Base-by-base conservation (phyloP, 805 yeast species). In the Myxozyma kluyveri region DNA sequence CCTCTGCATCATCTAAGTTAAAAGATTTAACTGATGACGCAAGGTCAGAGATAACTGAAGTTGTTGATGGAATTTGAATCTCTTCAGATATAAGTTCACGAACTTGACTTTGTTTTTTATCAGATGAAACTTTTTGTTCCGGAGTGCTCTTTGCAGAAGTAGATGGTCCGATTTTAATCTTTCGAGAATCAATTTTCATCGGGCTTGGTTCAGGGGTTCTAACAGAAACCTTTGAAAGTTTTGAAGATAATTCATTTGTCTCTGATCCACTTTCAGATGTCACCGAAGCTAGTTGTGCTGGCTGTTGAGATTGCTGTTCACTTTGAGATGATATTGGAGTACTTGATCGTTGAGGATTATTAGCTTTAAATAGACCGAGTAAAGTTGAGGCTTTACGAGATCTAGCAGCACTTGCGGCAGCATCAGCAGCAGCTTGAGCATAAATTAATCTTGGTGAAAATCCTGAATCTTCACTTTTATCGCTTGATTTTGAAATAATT, bases 301-400 rank as follows among this genome's bases (percentile, higher is more conserved):
- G 33, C 9, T 9, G 33, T 14, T 29, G 33, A 9, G 33, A 14
- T 14, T 29, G 33, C 12, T 14, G 12, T 14, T 9, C 33, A 29
- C 12, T 36, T 6, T 23, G 32, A 7, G 42, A 27, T 17, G 26
- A 17, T n/a, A n/a, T n/a, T n/a, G n/a, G n/a, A n/a, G n/a, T n/a
- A n/a, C n/a, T n/a, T n/a, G n/a, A n/a, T n/a, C n/a, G n/a, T 12
- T 21, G 21, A 21, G 46, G 44, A 24, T 64, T 65, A 40, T 62
- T 56, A 27, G 65, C 70, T 42, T 64, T 65, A 52, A 71, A 71
- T 36, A 72, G 63, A 22, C 72, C 63, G 43, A 71, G 59, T 18
- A 72, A 67, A 46, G 66, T 62, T 38, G 74, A 69, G 18, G 75
- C 75, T 55, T 71, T 71, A 44, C 75, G 64, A 7, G 59, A 45